phyloP scores from a whole-genome alignment of 2,329 filamentous ascomycete genomes.

The Talaromyces verruculosus region DNA sequence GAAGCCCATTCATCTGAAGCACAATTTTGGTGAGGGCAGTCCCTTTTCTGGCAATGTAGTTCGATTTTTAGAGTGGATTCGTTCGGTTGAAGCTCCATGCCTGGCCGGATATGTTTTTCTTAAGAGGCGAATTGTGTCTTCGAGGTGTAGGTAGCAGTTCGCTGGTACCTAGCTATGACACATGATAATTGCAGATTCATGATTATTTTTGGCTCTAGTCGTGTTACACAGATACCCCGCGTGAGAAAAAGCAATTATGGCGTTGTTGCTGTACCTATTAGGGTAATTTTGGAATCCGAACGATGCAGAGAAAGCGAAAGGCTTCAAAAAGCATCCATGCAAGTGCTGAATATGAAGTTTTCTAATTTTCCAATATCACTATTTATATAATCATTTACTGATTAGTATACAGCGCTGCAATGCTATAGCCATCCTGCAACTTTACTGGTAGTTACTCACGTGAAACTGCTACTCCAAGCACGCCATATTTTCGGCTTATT shows the following conservation, averaged over 20 bases:
- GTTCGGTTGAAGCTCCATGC: background rate
- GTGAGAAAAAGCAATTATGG: background rate
- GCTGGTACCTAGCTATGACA: background rate
- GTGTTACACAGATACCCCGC: background rate
- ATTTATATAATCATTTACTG: background rate
- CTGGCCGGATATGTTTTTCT: background rate
- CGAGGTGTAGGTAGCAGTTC: background rate
- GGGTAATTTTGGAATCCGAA: background rate
- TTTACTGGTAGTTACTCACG: slow-evolving; percentile 4
- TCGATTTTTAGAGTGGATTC: background rate
- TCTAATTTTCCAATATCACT: background rate
- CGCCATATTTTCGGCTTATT: slow-evolving; percentile 3
- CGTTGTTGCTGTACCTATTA: background rate
- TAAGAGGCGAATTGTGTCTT: background rate
- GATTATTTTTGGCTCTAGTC: background rate
- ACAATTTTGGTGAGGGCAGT: background rate
- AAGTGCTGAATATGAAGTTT: background rate
- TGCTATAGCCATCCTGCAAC: background rate
- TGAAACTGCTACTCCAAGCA: background rate
- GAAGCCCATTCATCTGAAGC: background rate
- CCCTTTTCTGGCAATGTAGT: background rate
- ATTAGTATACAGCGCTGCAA: background rate
- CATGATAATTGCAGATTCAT: background rate
- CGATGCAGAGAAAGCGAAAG: background rate
- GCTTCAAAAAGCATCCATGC: background rate